Base-by-base conservation (phyloP, 2,329 filamentous ascomycete species). In the Lecanosticta acicola region DNA sequence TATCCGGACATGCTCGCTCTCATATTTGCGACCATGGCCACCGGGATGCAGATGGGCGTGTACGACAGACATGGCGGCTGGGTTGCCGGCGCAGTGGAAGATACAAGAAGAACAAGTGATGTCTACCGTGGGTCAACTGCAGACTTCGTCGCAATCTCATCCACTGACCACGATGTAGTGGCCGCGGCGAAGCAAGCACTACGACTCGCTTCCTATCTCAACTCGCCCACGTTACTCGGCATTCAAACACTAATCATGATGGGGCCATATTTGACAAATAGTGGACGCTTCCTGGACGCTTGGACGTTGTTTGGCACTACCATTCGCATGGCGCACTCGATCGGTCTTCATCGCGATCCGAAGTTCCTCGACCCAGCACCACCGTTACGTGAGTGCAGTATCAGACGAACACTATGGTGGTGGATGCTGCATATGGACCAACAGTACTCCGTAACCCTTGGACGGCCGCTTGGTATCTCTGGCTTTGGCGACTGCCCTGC, bases 351-450 rank as follows among this genome's bases (percentile, higher is more conserved):
- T 53, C 69, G 72, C 4, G 68, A 75, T 49, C 71, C 72, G 1
- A 71, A 68, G 48, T 66, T 67, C 35, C 64, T 73, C 19, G 65
- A 74, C 44, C 68, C 71, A 14, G 54, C 67, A 3, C 66, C 66
- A 26, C 64, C 68, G 1, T 60, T 68, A 5, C 62, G 65, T 18
- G 71, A 74, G 51, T 66, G 65, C 39, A 64, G 65, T 11, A 61
- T 69, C 11, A 63, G 72, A 4, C 69, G 68, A 41, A 67, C 67
- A 13, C 59, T 74, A 1, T 75, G 72, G 72, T 75, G 72, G 72
- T 73, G 71, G 69, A 71, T 75, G 64, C 55, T 75, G n/a, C 70
- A 74, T 47, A 70, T 74, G 65, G 72, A 75, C 39, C 71, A 74
- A 45, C 68, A 74, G 39, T 75, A 74, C 49, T 73, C 71, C 0